Evolutionary conservation across 495 filamentous ascomycete species (phyloP).

Genomic region (Hypoxylon crocopeplum): DNA sequence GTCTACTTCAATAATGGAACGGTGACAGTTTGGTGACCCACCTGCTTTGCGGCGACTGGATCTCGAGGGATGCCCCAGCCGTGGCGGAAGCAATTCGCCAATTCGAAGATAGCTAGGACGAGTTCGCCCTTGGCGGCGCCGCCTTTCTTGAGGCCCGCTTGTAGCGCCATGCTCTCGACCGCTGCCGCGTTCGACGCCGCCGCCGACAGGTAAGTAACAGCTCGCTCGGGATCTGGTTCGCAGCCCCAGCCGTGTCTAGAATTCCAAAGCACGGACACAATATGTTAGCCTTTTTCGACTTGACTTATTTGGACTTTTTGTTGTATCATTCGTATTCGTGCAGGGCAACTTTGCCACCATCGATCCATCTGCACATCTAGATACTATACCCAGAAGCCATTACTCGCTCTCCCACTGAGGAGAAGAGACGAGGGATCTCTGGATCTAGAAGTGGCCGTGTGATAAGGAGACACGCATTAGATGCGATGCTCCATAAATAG

Average conservation of each 20-base stretch:
- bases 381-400: constrained; percentile 8
- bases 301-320: neutral
- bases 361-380: constrained; percentile 18
- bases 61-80: constrained; percentile 95
- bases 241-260: constrained; percentile 94
- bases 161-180: constrained; percentile 82
- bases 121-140: constrained; percentile 96
- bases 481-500: constrained; percentile 32
- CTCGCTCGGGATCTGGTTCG: constrained; percentile 69
- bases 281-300: constrained; percentile 22
- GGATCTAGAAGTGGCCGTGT: constrained; percentile 19
- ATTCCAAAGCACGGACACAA: neutral
- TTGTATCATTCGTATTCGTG: constrained; percentile 15
- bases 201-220: constrained; percentile 80
- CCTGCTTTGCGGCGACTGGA: constrained; percentile 77
- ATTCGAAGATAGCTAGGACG: constrained; percentile 94
- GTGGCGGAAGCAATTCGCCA: constrained; percentile 94
- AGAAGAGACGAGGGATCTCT: constrained; percentile 3
- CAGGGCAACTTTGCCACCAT: constrained; percentile 30
- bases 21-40: constrained; percentile 37
- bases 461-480: constrained; percentile 16
- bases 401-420: neutral
- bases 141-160: constrained; percentile 88
- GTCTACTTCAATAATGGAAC: constrained; percentile 29
- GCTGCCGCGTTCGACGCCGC: constrained; percentile 91